These are phyloP conservation scores for Coemansia biformis DNA, from an alignment of 192 early-diverging fungal genomes.

Conservation along the genomic window DNA sequence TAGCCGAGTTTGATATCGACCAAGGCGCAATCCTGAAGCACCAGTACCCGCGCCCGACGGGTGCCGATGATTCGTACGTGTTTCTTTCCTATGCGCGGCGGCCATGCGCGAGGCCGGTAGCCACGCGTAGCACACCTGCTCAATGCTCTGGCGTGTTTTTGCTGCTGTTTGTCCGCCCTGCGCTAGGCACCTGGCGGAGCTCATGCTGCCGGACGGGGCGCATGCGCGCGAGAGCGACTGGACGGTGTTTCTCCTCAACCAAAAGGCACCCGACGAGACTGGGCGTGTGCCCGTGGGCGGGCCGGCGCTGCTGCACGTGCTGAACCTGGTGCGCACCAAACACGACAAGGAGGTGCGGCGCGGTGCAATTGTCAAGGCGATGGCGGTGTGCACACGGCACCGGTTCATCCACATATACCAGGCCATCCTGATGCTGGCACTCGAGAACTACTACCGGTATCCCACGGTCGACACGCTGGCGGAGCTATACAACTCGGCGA, in stretches of 20 bases:
- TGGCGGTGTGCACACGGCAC: constrained; percentile 88
- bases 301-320: constrained; percentile 77
- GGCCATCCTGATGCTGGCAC: constrained; percentile 81
- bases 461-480: constrained; percentile 70
- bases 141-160: constrained; percentile 2
- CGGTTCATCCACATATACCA: constrained; percentile 90
- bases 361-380: constrained; percentile 88
- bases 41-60: constrained; percentile 80
- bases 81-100: too few species aligned
- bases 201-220: constrained; percentile 94
- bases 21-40: constrained; percentile 79
- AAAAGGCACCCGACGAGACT: constrained; percentile 46
- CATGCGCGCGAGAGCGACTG: constrained; percentile 91
- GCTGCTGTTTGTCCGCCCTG: too few species aligned
- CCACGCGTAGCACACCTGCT: too few species aligned
- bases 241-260: constrained; percentile 91
- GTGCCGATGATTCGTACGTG: constrained; percentile 74
- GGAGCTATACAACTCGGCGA: constrained; percentile 74
- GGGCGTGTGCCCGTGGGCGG: constrained; percentile 40
- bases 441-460: constrained; percentile 85
- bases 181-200: constrained; percentile 67
- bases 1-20: constrained; percentile 96
- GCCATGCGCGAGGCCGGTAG: too few species aligned
- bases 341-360: constrained; percentile 78
- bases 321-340: constrained; percentile 87